A percentile compares a stretch with the other conserved stretches of the same genome.
phyloP scores from a whole-genome alignment of 768 basidiomycete genomes.

The Boletus rex-veris region DNA sequence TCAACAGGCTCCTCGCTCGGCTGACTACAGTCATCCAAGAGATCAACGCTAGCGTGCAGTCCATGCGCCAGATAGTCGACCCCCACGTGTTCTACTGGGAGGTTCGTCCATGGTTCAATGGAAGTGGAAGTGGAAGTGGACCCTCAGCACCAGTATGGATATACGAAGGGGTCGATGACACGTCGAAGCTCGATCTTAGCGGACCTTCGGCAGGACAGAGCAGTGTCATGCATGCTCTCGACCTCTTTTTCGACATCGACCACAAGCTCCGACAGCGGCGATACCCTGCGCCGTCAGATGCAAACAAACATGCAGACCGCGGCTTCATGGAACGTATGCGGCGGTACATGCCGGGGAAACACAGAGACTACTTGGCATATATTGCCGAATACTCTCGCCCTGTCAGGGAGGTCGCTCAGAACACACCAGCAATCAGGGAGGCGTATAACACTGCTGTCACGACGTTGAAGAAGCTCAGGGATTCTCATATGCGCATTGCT shows the following conservation, averaged over 20 bases:
- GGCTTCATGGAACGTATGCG: conserved; percentile 94
- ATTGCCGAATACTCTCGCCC: conserved; percentile 59
- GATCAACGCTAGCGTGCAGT: conserved; percentile 65
- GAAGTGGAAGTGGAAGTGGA: conserved; percentile 69
- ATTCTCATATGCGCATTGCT: conserved; percentile 86
- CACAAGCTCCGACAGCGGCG: conserved; percentile 73
- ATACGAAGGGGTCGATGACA: conserved; percentile 71
- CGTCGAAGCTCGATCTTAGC: conserved; percentile 59
- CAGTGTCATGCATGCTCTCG: conserved; percentile 81
- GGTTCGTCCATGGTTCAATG: conserved; percentile 90
- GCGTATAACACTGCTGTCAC: conserved; percentile 78
- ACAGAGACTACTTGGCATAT: conserved; percentile 77
- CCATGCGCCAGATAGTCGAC: conserved; percentile 68
- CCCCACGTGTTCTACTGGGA: conserved; percentile 88
- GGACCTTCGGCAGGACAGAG: conserved; percentile 96
- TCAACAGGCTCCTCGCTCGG: conserved; percentile 67
- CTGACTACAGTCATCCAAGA: conserved; percentile 70
- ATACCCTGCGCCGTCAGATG: conserved; percentile 61
- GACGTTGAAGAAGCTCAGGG: conserved; percentile 79
- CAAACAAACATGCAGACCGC: conserved; percentile 62
- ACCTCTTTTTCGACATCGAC: conserved; percentile 86
- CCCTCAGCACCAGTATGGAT: conserved; percentile 56
- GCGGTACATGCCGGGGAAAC: conserved; percentile 91
- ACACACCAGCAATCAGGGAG: conserved; percentile 56
- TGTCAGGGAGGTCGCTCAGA: conserved; percentile 57